Evolutionary conservation across 345 rosid genomes (phyloP).

Genomic region (Trapa bicornis): DNA sequence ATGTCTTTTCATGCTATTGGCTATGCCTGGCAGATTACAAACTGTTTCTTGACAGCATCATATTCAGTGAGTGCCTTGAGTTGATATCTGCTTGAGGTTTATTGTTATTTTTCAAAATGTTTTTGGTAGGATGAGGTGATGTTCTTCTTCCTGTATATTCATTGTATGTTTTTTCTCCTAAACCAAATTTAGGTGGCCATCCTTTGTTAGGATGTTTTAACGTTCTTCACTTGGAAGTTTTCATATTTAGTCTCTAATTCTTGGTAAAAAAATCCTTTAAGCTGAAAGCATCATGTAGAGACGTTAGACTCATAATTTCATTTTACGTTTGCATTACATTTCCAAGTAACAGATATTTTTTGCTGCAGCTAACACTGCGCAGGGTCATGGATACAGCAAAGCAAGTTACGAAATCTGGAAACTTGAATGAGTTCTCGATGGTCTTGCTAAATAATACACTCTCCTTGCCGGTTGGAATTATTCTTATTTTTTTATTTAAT

Average conservation of each 20-base stretch:
- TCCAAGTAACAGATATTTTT: slow-evolving; percentile 9
- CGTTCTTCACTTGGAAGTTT: neutral
- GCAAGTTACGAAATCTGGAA: slow-evolving; percentile 79
- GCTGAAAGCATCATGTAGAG: slow-evolving; percentile 1
- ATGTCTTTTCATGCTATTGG: slow-evolving; percentile 82
- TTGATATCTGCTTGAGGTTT: neutral
- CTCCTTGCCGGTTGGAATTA: slow-evolving; percentile 73
- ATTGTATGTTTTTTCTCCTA: neutral
- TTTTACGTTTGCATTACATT: neutral
- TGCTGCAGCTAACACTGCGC: slow-evolving; percentile 73
- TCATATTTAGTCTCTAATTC: neutral
- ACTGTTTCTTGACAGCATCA: slow-evolving; percentile 88
- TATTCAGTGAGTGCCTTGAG: slow-evolving; percentile 61
- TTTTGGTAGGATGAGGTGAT: neutral
- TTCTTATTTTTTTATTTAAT: slow-evolving; percentile 63
- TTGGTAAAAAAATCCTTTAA: neutral
- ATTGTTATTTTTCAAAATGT: neutral
- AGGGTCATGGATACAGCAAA: slow-evolving; percentile 97
- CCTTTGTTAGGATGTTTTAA: neutral
- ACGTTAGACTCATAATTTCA: neutral
- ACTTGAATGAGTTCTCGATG: slow-evolving; percentile 92
- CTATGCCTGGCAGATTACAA: slow-evolving; percentile 82
- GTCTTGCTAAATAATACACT: slow-evolving; percentile 89
- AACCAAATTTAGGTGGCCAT: neutral
- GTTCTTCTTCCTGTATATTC: neutral